Conservation (phyloP, 2,329 filamentous ascomycete genomes). For the Pseudocercospora fijiensis region DNA sequence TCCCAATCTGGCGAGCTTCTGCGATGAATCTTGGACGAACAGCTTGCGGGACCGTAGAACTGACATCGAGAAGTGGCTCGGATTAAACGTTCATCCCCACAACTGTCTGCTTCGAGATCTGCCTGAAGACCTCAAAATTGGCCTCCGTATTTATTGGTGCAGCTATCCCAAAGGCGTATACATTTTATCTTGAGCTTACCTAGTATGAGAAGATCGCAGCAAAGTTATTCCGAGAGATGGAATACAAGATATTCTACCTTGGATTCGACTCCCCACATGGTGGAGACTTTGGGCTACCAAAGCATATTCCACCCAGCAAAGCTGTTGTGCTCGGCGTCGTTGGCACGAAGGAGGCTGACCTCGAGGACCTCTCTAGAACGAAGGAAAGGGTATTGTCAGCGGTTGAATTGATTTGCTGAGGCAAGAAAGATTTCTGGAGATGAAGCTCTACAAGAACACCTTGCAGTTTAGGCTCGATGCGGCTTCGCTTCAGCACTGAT, state of each 20-base stretch:
- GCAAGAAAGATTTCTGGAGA: constrained; percentile 59
- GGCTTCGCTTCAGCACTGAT: constrained; percentile 62
- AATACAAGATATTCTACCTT: constrained; percentile 36
- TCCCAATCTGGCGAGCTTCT: constrained; percentile 58
- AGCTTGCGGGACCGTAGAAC: constrained; percentile 65
- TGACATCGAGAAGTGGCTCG: constrained; percentile 64
- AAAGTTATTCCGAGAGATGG: constrained; percentile 35
- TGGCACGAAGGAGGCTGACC: constrained; percentile 47
- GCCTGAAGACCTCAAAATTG: constrained; percentile 69
- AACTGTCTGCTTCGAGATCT: constrained; percentile 65
- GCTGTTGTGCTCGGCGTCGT: constrained; percentile 49
- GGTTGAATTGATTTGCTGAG: constrained; percentile 68
- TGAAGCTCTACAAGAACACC: constrained; percentile 66
- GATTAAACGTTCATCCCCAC: constrained; percentile 70
- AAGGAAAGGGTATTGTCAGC: constrained; percentile 46
- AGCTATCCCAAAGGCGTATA: constrained; percentile 48
- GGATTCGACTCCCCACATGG: constrained; percentile 49
- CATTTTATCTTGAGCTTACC: constrained; percentile 47
- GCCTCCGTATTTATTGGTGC: constrained; percentile 68
- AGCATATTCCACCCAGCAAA: constrained; percentile 46
- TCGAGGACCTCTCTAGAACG: constrained; percentile 48
- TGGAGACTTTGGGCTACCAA: constrained; percentile 48
- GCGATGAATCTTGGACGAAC: constrained; percentile 66
- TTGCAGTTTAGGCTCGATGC: constrained; percentile 65
- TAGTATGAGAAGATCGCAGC: constrained; percentile 47